A percentile compares a stretch with the other conserved stretches of the same genome.
Evolutionary conservation across 2,329 filamentous ascomycete species (phyloP).

Genomic region (Lecanicillium sp.): DNA sequence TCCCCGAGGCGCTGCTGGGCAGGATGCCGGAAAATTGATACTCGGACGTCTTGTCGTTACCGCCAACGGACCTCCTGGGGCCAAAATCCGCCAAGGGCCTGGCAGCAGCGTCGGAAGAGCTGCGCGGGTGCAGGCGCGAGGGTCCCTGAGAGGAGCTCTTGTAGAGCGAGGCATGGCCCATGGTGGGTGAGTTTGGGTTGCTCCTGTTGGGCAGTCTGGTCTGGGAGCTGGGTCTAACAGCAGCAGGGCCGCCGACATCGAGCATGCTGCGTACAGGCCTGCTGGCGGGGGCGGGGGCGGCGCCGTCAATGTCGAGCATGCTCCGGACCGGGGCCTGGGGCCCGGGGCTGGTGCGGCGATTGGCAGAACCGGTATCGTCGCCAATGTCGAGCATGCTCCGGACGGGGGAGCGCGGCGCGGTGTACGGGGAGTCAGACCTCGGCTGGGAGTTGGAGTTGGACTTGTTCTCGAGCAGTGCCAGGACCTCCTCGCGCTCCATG

Average conservation of each 20-base stretch:
- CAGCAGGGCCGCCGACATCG: constrained; percentile 36
- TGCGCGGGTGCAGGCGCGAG: constrained; percentile 38
- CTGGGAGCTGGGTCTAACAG: constrained; percentile 20
- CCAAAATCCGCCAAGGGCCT: constrained; percentile 41
- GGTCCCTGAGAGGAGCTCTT: constrained; percentile 13
- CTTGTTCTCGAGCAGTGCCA: constrained; percentile 59
- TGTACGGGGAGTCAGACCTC: constrained; percentile 49
- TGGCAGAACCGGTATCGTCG: constrained; percentile 26
- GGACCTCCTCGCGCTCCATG: constrained; percentile 68
- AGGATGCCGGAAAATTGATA: constrained; percentile 59
- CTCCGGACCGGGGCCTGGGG: constrained; percentile 55
- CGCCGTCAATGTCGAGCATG: constrained; percentile 55
- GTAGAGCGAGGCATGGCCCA: constrained; percentile 18
- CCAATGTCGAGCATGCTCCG: constrained; percentile 62
- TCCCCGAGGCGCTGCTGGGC: constrained; percentile 42
- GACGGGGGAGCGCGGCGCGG: constrained; percentile 57
- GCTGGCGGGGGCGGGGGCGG: constrained; percentile 31
- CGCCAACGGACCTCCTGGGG: constrained; percentile 21
- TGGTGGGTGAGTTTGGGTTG: constrained; percentile 28
- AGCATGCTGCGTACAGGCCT: constrained; percentile 47
- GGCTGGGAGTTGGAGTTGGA: constrained; percentile 17
- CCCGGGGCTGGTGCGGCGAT: constrained; percentile 25
- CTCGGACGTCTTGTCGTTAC: constrained; percentile 40
- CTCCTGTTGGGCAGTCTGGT: constrained; percentile 22
- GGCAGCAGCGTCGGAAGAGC: constrained; percentile 48